Conservation (phyloP, 73 alveolate genomes). For the Paramecium pentaurelia region DNA sequence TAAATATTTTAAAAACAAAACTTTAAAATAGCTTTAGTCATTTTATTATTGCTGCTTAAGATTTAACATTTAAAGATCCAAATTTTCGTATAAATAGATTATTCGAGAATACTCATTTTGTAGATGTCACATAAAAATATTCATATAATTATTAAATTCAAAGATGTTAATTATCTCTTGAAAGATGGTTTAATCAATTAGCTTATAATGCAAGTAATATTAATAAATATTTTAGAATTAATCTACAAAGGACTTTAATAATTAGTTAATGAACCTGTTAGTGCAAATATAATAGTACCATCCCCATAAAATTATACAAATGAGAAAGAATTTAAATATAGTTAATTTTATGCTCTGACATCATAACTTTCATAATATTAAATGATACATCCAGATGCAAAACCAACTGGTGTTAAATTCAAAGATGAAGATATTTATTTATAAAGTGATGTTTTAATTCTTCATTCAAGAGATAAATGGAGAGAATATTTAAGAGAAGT, state of each 20-base stretch:
- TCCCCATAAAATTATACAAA: not conserved
- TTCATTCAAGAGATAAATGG: slow-evolving; percentile 44
- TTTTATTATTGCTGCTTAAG: not conserved
- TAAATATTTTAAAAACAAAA: not conserved
- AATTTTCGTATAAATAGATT: not conserved
- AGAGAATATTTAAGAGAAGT: slow-evolving; percentile 42
- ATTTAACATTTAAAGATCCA: not conserved
- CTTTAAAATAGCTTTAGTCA: not conserved
- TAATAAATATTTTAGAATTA: not conserved
- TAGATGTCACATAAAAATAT: not conserved
- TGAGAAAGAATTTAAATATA: slow-evolving; percentile 37
- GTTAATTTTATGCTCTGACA: not conserved
- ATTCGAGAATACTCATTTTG: not conserved
- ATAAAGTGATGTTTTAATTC: not conserved
- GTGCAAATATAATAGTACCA: not conserved
- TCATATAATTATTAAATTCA: not conserved
- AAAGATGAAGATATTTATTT: slow-evolving; percentile 18
- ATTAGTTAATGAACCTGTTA: not conserved
- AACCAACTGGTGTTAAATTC: not conserved
- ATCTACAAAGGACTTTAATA: not conserved
- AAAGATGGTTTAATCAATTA: slow-evolving; percentile 28
- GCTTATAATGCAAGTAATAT: not conserved
- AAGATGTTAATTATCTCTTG: not conserved
- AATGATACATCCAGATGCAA: slow-evolving; percentile 24
- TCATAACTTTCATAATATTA: slow-evolving; percentile 6